These are phyloP conservation scores for Aspergillus bridgeri DNA, from an alignment of 495 filamentous ascomycete species.

Conservation along the genomic window DNA sequence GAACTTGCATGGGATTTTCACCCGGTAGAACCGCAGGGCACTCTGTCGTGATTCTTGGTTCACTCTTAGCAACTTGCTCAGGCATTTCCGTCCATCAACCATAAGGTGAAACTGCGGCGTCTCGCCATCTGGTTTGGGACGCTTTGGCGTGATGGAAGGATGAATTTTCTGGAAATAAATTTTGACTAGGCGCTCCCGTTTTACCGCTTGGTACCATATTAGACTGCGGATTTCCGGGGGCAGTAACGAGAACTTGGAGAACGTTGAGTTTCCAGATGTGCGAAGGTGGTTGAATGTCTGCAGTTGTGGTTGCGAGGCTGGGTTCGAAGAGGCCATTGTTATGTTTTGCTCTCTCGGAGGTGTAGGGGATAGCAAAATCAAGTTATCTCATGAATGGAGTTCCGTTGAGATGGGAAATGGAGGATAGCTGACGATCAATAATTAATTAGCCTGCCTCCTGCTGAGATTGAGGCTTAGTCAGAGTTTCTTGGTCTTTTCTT, in stretches of 20 bases:
- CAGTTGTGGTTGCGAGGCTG: constrained; percentile 1
- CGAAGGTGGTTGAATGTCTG: constrained; percentile 1
- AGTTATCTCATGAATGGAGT: neutral
- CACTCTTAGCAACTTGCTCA: constrained; percentile 2
- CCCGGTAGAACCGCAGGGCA: constrained; percentile 5
- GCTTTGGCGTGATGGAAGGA: neutral
- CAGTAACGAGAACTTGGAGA: neutral
- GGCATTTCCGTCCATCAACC: neutral
- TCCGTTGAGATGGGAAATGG: neutral
- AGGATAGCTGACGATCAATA: neutral
- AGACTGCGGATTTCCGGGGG: neutral
- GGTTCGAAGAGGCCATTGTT: neutral
- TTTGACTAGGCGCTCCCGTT: neutral
- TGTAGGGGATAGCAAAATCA: neutral
- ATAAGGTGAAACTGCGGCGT: neutral
- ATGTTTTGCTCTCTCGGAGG: neutral
- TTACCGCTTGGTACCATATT: neutral
- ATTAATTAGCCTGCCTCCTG: neutral
- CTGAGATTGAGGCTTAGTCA: neutral
- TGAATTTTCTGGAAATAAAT: neutral
- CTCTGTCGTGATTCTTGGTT: neutral
- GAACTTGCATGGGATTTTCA: constrained; percentile 1
- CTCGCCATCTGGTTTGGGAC: neutral
- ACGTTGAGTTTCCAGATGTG: neutral
- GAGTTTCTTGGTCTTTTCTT: neutral